phyloP scores from a whole-genome alignment of 2,329 filamentous ascomycete species.

The Nigrospora sphaerica region DNA sequence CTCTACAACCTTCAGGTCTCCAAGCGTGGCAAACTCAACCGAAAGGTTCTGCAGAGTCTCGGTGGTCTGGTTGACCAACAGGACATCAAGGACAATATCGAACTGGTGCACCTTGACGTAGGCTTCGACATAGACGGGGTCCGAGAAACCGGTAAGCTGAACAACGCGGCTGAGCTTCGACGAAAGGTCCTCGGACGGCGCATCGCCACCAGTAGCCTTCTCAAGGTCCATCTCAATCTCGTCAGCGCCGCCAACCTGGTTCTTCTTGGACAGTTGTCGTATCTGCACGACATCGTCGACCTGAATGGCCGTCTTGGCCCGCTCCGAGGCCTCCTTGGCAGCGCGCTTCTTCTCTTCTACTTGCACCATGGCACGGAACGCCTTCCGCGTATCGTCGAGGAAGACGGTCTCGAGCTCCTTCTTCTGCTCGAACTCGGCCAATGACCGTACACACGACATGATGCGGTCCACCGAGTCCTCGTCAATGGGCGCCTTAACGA shows the following conservation, averaged over 20 bases:
- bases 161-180: conserved; percentile 95
- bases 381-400: conserved; percentile 88
- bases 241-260: conserved; percentile 70
- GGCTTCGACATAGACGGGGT: conserved; percentile 96
- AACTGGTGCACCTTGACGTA: conserved; percentile 99
- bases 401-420: conserved; percentile 91
- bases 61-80: conserved; percentile 93
- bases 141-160: conserved; percentile 95
- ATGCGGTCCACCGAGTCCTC: conserved; percentile 98
- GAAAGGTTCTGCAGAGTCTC: conserved; percentile 96
- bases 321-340: conserved; percentile 88
- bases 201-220: conserved; percentile 87
- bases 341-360: conserved; percentile 96
- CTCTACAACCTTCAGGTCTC: conserved; percentile 96
- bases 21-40: conserved; percentile 96
- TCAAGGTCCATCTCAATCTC: conserved; percentile 87
- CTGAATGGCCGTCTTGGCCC: conserved; percentile 88
- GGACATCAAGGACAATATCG: conserved; percentile 92
- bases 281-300: conserved; percentile 94
- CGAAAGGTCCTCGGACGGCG: conserved; percentile 72
- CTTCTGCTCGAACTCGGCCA: conserved; percentile 83
- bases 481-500: conserved; percentile 94
- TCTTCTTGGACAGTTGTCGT: conserved; percentile 89
- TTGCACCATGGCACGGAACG: conserved; percentile 94
- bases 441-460: conserved; percentile 91